Base-by-base conservation (phyloP, 768 basidiomycete species). In the Tylopilus plumbeoviolaceoides region DNA sequence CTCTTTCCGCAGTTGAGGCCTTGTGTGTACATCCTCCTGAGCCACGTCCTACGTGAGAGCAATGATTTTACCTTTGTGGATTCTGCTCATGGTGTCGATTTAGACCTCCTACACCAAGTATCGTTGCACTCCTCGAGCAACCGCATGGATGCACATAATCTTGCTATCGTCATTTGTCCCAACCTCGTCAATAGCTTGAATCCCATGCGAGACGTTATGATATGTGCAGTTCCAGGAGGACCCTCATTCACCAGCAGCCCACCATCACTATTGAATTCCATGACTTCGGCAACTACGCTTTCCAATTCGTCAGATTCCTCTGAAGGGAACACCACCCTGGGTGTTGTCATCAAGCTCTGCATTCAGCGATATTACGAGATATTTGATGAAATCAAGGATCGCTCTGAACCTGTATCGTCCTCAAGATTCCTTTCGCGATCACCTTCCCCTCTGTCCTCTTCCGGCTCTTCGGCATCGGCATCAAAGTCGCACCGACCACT, bases 341-440 rank as follows among this genome's bases (percentile, higher is more conserved):
- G 89, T 3, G 73, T 75, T 55, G 72, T 92, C 39, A 74, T 91
- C 67, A 84, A 84, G 63, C 70, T 89, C 40, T 92, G 88, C 66
- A 91, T 92, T 47, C 79, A 87, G 60, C 81, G 81, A 40, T 93
- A 92, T 65, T 91, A 85, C 65, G 91, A 93, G 64, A 73, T 92
- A 28, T 93, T 93, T 59, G 90, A 91, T 63, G 91, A 92, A 59
- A 69, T 86, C n/a, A 71, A 67, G 51, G 91, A 91, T 69, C 79
- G 83, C 15, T 78, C 77, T 53, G 89, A 91, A 58, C 83, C 83
- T 4, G 56, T 80, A 14, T 70, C 71, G 2, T 71, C 69, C 14
- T 35, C 47, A 3, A 51, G 51, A 40, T 53, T 21, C 25, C 48
- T 61, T 20, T 67, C 65, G 7, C 67, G 68, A 30, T 63, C 70